Base-by-base conservation (phyloP, 345 rosid genomes). In the Syzygium jambos region DNA sequence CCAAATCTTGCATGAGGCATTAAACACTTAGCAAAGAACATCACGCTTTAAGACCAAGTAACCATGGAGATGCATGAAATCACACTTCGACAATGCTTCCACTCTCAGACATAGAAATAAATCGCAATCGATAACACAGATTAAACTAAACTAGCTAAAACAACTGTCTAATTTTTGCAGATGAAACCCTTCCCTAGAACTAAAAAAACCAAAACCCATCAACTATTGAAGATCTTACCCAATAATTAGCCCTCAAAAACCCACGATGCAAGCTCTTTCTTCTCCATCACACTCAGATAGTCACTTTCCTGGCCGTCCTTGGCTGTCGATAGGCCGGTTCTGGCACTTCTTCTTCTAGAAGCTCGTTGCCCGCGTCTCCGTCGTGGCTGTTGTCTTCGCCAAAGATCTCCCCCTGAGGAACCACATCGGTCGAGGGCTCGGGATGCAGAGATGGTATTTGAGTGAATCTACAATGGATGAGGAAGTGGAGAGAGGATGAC, bases 261-360 rank as follows among this genome's bases (percentile, higher is more conserved):
- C 73, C 17, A 16, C 19, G 97, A 94, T 80, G 96, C 96, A 68
- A 96, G 89, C 86, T 96, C 98, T 89, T 96, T 96, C 95, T 96
- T 96, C 90, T 96, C 98, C 93, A 94, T 96, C 89, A 92, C 92
- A 12, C 95, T 89, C 90, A 96, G 85, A 78, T 73, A 34, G 80
- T 49, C 49, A 73, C 80, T 73, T 73, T 73, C 80, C 80, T 27
- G 27, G 80, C 14, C 49, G 80, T 19, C 80, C 13, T 41, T 19
- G 80, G 80, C 27, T 73, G 49, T 73, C 80, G 80, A 73, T 73
- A 17, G 25, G 25, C 80, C 49, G 49, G 80, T 73, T 77, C 78
- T 57, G 85, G 88, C 86, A 54, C 65, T 85, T 88, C 84, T 13
- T 88, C 87, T 27, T 49, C 63, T 85, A 38, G 65, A 41, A 65